phyloP scores from a whole-genome alignment of 148 eudicot species.

The Persicaria tinctoria region DNA sequence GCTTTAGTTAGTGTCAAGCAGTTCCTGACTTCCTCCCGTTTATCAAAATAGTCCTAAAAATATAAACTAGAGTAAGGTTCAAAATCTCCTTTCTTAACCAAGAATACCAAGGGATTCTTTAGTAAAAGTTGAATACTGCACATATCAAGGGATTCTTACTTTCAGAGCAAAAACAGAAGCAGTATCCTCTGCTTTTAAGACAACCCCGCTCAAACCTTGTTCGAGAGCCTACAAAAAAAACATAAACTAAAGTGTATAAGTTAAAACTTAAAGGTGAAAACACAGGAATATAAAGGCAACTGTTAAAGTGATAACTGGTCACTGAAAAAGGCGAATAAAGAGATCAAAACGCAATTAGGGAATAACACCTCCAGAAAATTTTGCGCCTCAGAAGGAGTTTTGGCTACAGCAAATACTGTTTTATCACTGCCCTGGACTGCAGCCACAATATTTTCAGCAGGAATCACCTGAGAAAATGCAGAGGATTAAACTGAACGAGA shows the following conservation, averaged over 20 bases:
- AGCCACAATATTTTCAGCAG: conserved; percentile 89
- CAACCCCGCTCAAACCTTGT: conserved; percentile 80
- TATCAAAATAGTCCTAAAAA: conserved; percentile 78
- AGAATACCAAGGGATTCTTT: conserved; percentile 10
- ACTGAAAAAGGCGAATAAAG: background rate
- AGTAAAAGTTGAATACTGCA: too few species aligned
- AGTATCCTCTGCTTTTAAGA: conserved; percentile 65
- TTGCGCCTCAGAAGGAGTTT: conserved; percentile 62
- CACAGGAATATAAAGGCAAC: background rate
- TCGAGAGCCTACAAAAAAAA: conserved; percentile 62
- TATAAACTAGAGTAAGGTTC: conserved; percentile 21
- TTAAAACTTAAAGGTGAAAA: conserved; percentile 3
- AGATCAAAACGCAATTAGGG: background rate
- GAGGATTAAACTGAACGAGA: background rate
- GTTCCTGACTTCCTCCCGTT: conserved; percentile 51
- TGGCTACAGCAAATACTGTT: conserved; percentile 67
- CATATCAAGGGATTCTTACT: conserved; percentile 30
- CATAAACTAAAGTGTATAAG: background rate
- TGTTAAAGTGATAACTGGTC: background rate
- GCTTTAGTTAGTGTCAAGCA: conserved; percentile 52
- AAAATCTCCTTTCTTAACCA: conserved; percentile 15
- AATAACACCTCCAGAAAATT: conserved; percentile 63
- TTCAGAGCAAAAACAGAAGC: conserved; percentile 64
- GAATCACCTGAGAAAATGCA: conserved; percentile 50
- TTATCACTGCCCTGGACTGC: conserved; percentile 64